Percentiles rank a stretch among this genome's conserved stretches.
phyloP scores from a whole-genome alignment of 2,329 filamentous ascomycete genomes.

The Claviceps sp. region DNA sequence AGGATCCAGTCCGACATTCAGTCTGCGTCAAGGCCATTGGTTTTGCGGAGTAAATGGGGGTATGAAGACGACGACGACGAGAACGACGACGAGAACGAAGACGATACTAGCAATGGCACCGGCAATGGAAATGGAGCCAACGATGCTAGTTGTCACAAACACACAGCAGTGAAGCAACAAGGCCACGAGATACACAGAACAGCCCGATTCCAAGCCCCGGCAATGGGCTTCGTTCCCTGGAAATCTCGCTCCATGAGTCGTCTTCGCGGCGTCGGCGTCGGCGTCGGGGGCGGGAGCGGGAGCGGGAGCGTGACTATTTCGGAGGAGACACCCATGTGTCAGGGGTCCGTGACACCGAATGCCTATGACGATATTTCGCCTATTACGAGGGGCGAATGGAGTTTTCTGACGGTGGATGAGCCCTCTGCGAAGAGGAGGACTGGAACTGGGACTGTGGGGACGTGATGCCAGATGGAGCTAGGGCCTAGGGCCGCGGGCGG shows the following conservation, averaged over 20 bases:
- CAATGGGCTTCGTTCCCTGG: conserved; percentile 17
- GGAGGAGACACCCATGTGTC: conserved; percentile 10
- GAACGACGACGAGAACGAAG: conserved; percentile 7
- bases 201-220: no score
- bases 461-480: conserved; percentile 23
- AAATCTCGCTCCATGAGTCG: conserved; percentile 29
- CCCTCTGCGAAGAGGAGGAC: conserved; percentile 29
- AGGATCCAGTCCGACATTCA: conserved; percentile 27
- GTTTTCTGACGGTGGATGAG: conserved; percentile 40
- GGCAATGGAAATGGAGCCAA: no score
- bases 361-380: conserved; percentile 49
- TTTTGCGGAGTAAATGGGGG: conserved; percentile 1
- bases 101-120: background rate
- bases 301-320: conserved; percentile 8
- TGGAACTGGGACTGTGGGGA: conserved; percentile 37
- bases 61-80: background rate
- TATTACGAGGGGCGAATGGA: conserved; percentile 49
- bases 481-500: no score
- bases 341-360: conserved; percentile 43
- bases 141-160: no score
- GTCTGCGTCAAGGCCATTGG: conserved; percentile 16
- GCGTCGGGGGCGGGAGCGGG: conserved; percentile 7
- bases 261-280: conserved; percentile 19
- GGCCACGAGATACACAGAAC: no score
- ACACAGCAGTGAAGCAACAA: no score